A percentile compares a stretch with the other conserved stretches of the same genome.
Evolutionary conservation across 805 yeast genomes (phyloP).

Genomic region (Lachancea waltii): DNA sequence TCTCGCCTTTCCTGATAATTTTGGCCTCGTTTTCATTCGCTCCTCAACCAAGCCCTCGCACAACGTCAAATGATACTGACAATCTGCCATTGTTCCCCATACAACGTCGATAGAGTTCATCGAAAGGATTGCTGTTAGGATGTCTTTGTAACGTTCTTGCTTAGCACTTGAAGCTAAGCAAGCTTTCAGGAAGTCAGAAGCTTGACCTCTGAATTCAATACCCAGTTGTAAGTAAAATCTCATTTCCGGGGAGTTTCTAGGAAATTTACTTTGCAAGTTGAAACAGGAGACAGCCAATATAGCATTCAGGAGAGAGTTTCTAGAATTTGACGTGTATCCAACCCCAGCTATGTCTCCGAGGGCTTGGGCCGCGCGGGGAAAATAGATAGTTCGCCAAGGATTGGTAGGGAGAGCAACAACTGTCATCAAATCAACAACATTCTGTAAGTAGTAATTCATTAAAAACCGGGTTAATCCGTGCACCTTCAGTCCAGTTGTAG

Average conservation of each 20-base stretch:
- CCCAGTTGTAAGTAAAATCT: slow-evolving; percentile 67
- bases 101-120: slow-evolving; percentile 86
- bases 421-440: slow-evolving; percentile 75
- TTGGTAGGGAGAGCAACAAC: slow-evolving; percentile 65
- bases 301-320: slow-evolving; percentile 73
- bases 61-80: slow-evolving; percentile 65
- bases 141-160: slow-evolving; percentile 72
- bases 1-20: slow-evolving; percentile 67
- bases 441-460: slow-evolving; percentile 61
- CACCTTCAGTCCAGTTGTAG: slow-evolving; percentile 55
- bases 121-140: slow-evolving; percentile 71
- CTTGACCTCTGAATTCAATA: slow-evolving; percentile 66
- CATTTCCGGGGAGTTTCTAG: slow-evolving; percentile 60
- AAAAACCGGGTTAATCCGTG: slow-evolving; percentile 68
- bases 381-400: slow-evolving; percentile 84
- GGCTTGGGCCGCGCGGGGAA: slow-evolving; percentile 76
- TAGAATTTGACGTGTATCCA: slow-evolving; percentile 69
- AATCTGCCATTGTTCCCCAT: slow-evolving; percentile 87
- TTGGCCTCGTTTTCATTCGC: slow-evolving; percentile 59
- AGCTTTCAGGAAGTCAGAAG: slow-evolving; percentile 56
- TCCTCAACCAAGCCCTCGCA: slow-evolving; percentile 69
- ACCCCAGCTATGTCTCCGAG: slow-evolving; percentile 72
- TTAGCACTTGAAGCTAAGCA: slow-evolving; percentile 48
- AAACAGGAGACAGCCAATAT: slow-evolving; percentile 76
- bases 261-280: slow-evolving; percentile 66